Evolutionary conservation across 352 stramenopile genomes (phyloP), one percentile per base, ranked within the genome.

Genomic region (Phytophthora fragariaefolia): DNA sequence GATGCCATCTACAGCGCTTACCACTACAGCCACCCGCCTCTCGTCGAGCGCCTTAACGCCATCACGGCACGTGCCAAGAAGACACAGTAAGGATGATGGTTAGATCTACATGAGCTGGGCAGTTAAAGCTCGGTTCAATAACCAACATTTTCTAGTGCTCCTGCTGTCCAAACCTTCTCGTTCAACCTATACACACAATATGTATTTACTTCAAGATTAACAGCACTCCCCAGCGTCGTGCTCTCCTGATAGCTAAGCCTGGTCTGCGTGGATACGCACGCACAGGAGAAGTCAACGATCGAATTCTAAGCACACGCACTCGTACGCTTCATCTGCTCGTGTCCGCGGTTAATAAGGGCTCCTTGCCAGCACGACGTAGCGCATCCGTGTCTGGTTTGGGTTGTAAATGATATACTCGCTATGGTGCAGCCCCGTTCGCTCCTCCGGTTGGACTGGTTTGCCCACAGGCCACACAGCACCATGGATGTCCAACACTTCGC

Each of bases 1-100:
- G 97, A 99, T 79, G 65, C 53, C 56, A 89, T 95, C 66, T 99
- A 98, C 81, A 97, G 87, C 30, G 92, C 89, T 12, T 99, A 99
- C 73, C 97, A 99, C 83, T 99, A 99, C 82, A 98, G 84, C 68
- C 97, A 99, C 76, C 97, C 97, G 30, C 96, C 97, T 40, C 80
- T 99, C 30, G 86, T 99, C 3, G 96, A 99, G 73, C 88, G 97
- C 13, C 82, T 99, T 7, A 90, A 85, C 42, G 96, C 95, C n/a
- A 98, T 99, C 59, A 74, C 75, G 1, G 67, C 58, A 4, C 67
- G 79, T 36, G 80, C 74, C 13, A 91, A 90, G 75, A 91, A 92
- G 62, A 71, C 69, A 20, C 58, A 85, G 70, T 90, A 77, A 73
- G 46, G 12, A 3, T 0, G 36, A 46, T 13, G 6, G 36, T 34